Evolutionary conservation across 2,329 filamentous ascomycete genomes (phyloP).

Genomic region (Ceratocystis alfenasii): DNA sequence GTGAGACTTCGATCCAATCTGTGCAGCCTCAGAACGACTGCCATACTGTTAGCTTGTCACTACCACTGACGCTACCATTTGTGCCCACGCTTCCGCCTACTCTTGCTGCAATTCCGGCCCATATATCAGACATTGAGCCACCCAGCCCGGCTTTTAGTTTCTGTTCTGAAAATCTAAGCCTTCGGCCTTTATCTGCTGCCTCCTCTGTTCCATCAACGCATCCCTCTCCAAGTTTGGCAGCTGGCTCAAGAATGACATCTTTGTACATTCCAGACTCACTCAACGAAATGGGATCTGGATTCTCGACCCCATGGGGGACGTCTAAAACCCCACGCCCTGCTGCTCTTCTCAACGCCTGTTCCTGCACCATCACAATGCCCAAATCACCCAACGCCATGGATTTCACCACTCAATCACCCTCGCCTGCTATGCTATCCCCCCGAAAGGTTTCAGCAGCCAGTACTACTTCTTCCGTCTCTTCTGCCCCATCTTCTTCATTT

Average conservation of each 20-base stretch:
- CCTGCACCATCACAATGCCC: not conserved
- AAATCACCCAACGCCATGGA: not conserved
- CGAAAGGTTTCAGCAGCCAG: constrained; percentile 1
- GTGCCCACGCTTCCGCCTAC: not conserved
- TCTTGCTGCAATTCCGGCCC: not conserved
- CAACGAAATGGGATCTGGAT: constrained; percentile 4
- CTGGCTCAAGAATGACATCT: constrained; percentile 5
- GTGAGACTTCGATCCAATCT: constrained; percentile 11
- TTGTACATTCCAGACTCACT: constrained; percentile 6
- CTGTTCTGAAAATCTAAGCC: constrained; percentile 16
- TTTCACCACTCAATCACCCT: not conserved
- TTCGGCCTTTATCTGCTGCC: not conserved
- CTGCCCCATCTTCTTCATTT: not conserved
- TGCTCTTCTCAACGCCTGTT: not conserved
- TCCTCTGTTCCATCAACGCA: constrained; percentile 10
- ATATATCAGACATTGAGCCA: constrained; percentile 9
- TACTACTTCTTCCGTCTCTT: not conserved
- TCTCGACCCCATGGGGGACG: not conserved
- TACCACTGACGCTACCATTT: not conserved
- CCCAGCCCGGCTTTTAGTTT: constrained; percentile 20
- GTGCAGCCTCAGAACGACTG: not conserved
- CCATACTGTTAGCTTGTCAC: not conserved
- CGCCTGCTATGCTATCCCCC: not conserved
- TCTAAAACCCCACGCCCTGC: not conserved
- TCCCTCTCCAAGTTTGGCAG: constrained; percentile 2